phyloP scores from a whole-genome alignment of 1,139 yeast species.

The Suhomyces coccinellae region DNA sequence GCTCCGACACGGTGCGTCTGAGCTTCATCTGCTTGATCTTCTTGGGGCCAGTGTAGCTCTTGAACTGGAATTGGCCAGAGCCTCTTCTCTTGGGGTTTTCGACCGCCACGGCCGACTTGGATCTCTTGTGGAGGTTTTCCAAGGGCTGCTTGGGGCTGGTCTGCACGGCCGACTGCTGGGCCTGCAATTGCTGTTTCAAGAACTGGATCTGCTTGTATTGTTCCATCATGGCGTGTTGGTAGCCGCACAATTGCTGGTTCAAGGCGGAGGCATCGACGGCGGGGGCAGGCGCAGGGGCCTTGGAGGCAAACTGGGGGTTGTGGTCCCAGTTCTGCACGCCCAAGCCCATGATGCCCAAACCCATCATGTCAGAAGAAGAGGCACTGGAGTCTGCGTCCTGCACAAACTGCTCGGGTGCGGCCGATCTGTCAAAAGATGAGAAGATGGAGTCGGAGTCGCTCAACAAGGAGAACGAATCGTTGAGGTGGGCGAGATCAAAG shows the following conservation, averaged over 20 bases:
- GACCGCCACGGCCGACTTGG: conserved; percentile 23
- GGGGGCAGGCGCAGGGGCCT: not conserved
- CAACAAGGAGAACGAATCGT: conserved; percentile 15
- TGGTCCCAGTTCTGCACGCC: conserved; percentile 17
- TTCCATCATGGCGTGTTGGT: conserved; percentile 28
- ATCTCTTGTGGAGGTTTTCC: conserved; percentile 23
- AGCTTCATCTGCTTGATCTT: conserved; percentile 23
- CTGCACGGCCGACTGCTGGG: conserved; percentile 10
- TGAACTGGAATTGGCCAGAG: conserved; percentile 38
- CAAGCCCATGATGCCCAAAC: conserved; percentile 29
- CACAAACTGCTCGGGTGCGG: conserved; percentile 15
- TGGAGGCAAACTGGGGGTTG: conserved; percentile 5
- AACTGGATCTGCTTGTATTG: conserved; percentile 28
- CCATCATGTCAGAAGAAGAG: conserved; percentile 15
- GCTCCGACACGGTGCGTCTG: conserved; percentile 28
- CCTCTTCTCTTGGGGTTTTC: conserved; percentile 26
- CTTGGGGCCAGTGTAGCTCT: conserved; percentile 39
- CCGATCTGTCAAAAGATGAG: conserved; percentile 14
- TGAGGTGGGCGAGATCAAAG: conserved; percentile 18
- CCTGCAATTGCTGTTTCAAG: conserved; percentile 26
- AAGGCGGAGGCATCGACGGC: conserved; percentile 9
- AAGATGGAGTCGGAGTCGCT: conserved; percentile 16
- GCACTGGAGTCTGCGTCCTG: conserved; percentile 10
- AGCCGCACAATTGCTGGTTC: conserved; percentile 22
- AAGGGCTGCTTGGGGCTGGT: conserved; percentile 8